Percentiles rank a stretch among this genome's conserved stretches.
Conservation (phyloP, 2,329 filamentous ascomycete species). For the Neofusicoccum kwambonambiense region DNA sequence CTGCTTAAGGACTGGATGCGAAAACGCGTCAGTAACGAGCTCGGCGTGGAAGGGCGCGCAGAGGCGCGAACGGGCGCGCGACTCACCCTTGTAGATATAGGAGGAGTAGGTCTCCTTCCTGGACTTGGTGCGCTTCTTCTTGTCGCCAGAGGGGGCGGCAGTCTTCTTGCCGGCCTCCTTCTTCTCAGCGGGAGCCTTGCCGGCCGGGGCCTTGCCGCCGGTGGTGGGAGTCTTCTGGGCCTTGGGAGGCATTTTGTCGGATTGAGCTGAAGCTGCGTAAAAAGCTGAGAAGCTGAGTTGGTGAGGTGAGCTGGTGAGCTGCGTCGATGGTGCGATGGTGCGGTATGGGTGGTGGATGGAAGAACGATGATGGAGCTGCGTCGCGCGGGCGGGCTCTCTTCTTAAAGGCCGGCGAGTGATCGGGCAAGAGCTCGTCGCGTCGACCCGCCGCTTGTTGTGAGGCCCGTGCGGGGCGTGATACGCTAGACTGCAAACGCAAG, state of each 20-base stretch:
- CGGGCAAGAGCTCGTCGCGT: constrained; percentile 22
- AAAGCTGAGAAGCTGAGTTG: constrained; percentile 30
- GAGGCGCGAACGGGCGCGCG: constrained; percentile 22
- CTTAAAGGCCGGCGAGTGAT: constrained; percentile 30
- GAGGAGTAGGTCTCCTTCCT: constrained; percentile 99
- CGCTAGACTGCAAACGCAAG: constrained; percentile 14
- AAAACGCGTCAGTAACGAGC: constrained; percentile 38
- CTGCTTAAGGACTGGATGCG: constrained; percentile 86
- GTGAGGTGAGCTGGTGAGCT: constrained; percentile 22
- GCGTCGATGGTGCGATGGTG: constrained; percentile 23
- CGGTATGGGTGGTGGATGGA: constrained; percentile 31
- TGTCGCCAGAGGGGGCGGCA: constrained; percentile 83
- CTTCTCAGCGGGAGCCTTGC: constrained; percentile 88
- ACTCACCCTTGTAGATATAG: constrained; percentile 99
- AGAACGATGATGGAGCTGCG: constrained; percentile 42
- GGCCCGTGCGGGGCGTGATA: constrained; percentile 28
- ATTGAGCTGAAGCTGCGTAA: constrained; percentile 22
- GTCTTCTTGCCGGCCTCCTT: constrained; percentile 99
- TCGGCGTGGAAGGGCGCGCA: constrained; percentile 19
- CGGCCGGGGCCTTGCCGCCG: constrained; percentile 86
- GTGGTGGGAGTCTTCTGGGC: constrained; percentile 96
- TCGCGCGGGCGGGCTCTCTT: constrained; percentile 43
- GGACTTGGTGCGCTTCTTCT: constrained; percentile 99
- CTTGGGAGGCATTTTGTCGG: constrained; percentile 86
- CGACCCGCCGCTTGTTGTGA: constrained; percentile 22